These are phyloP conservation scores for Pichia sp. DNA, from an alignment of 1,139 yeast species.

Conservation along the genomic window DNA sequence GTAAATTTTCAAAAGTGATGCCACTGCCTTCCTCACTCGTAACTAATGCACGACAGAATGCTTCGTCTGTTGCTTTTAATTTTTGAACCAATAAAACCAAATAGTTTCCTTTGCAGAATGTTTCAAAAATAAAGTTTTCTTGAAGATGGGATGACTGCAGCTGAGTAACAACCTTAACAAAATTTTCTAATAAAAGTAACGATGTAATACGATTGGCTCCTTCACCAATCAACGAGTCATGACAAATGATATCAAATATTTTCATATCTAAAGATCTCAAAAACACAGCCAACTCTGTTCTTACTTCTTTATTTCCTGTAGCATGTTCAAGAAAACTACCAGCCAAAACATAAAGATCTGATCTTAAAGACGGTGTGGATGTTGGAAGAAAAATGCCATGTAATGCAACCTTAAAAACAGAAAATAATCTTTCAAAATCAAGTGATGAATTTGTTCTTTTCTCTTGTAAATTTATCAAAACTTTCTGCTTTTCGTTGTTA, in stretches of 20 bases:
- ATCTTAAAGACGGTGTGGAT: slow-evolving; percentile 61
- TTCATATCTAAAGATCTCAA: slow-evolving; percentile 56
- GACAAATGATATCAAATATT: slow-evolving; percentile 59
- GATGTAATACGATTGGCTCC: slow-evolving; percentile 77
- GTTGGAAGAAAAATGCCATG: slow-evolving; percentile 66
- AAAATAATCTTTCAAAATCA: slow-evolving; percentile 46
- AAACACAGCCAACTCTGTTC: slow-evolving; percentile 44
- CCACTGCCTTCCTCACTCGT: slow-evolving; percentile 13
- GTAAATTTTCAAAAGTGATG: slow-evolving; percentile 46
- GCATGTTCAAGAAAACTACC: slow-evolving; percentile 59
- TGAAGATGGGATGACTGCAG: slow-evolving; percentile 28
- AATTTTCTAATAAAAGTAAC: slow-evolving; percentile 61
- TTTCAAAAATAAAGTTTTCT: slow-evolving; percentile 53
- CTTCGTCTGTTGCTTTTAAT: slow-evolving; percentile 61
- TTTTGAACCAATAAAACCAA: slow-evolving; percentile 60
- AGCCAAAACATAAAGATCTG: slow-evolving; percentile 71
- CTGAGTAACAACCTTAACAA: slow-evolving; percentile 53
- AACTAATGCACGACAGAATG: slow-evolving; percentile 37
- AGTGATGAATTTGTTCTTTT: slow-evolving; percentile 25
- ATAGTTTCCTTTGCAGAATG: slow-evolving; percentile 60
- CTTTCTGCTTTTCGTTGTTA: slow-evolving; percentile 37
- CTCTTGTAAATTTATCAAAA: slow-evolving; percentile 27
- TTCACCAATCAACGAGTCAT: slow-evolving; percentile 76
- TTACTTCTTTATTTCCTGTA: slow-evolving; percentile 35
- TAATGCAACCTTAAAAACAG: slow-evolving; percentile 68